Base-by-base conservation (phyloP, 768 basidiomycete species). In the Holtermanniella nyarrowii region DNA sequence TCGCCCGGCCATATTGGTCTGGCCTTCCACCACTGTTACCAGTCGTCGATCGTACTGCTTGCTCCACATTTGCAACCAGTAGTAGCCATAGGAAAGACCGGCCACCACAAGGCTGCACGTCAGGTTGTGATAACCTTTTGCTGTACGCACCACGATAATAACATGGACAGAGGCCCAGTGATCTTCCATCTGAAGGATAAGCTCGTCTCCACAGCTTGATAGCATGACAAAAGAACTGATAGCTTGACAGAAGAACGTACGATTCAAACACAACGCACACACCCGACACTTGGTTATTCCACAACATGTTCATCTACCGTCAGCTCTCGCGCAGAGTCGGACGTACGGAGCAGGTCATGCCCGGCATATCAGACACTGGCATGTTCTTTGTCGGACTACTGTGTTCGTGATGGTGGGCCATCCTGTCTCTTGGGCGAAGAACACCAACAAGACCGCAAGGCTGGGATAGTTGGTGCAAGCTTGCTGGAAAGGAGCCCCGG, bases 291-390 rank as follows among this genome's bases (percentile, higher is more conserved):
- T 68, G 57, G 31, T 52, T 61, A 42, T 68, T 68, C 66, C 66
- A 68, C 23, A 68, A 55, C 66, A 68, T 68, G 56, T 68, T 68
- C 66, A 68, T 68, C 66, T 68, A 37, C 7, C 31, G 31, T 16
- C 31, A n/a, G n/a, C n/a, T n/a, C n/a, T n/a, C n/a, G n/a, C n/a
- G n/a, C n/a, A n/a, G n/a, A n/a, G n/a, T n/a, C n/a, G n/a, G n/a
- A 37, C 31, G 7, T 16, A 37, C 31, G 10, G 31, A 37, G 31
- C 31, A 37, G 10, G 16, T 37, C 10, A 16, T 16, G 10, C 10
- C 31, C 31, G 31, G 31, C 31, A 37, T 37, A 7, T 37, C 31
- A n/a, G n/a, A n/a, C n/a, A n/a, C n/a, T n/a, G n/a, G n/a, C n/a
- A n/a, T n/a, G n/a, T n/a, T n/a, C n/a, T n/a, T n/a, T n/a, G n/a